phyloP scores from a whole-genome alignment of 345 rosid genomes.

The Aurinia saxatilis region DNA sequence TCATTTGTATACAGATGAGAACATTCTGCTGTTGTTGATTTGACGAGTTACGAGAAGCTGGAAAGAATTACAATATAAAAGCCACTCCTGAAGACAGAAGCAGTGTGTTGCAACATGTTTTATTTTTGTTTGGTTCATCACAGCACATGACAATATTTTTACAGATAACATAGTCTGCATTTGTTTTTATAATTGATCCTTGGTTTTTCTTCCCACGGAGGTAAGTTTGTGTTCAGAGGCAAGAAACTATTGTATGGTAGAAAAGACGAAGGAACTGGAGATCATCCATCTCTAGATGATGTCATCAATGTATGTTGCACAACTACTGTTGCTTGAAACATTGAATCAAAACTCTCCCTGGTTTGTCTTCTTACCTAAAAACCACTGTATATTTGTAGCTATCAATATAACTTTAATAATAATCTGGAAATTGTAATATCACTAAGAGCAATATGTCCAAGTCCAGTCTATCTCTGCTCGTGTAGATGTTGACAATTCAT shows the following conservation, averaged over 20 bases:
- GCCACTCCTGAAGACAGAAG: conserved; percentile 88
- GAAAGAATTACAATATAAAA: conserved; percentile 58
- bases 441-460: neutral
- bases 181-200: too few species aligned
- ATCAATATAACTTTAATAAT: neutral
- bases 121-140: neutral
- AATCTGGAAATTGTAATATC: neutral
- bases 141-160: too few species aligned
- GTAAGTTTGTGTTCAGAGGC: conserved; percentile 89
- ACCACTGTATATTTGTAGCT: neutral
- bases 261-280: too few species aligned
- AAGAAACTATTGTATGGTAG: conserved; percentile 62
- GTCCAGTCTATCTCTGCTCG: neutral
- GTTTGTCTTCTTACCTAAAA: neutral
- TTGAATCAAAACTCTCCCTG: neutral
- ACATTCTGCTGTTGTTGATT: too few species aligned
- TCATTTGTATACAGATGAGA: too few species aligned
- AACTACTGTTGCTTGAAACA: conserved; percentile 43
- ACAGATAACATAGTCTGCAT: too few species aligned
- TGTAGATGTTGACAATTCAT: neutral
- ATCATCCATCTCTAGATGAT: conserved; percentile 72
- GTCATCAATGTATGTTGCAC: conserved; percentile 52
- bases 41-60: conserved; percentile 46
- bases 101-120: conserved; percentile 82
- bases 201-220: conserved; percentile 43